phyloP scores from a whole-genome alignment of 2,329 filamentous ascomycete species.

The Pseudonectria foliicola region DNA sequence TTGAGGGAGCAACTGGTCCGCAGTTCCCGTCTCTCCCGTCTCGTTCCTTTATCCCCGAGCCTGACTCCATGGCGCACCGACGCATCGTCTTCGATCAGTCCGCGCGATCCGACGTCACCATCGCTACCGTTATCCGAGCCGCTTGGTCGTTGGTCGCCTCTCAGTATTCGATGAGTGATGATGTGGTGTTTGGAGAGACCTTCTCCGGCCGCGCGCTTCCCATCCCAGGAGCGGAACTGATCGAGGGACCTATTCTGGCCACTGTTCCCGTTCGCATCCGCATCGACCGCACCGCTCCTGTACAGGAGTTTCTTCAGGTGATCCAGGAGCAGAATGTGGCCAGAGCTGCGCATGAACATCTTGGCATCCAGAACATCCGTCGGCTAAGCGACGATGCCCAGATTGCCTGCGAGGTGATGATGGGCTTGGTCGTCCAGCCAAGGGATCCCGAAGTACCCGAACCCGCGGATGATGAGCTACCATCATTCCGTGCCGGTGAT shows the following conservation, averaged over 20 bases:
- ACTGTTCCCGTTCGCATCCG: conserved; percentile 19
- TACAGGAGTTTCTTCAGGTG: conserved; percentile 16
- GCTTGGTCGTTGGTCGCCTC: conserved; percentile 24
- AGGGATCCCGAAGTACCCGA: conserved; percentile 25
- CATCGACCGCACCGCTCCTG: conserved; percentile 14
- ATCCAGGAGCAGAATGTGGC: conserved; percentile 23
- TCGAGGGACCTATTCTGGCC: conserved; percentile 24
- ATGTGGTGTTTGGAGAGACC: conserved; percentile 24
- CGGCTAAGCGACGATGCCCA: conserved; percentile 41
- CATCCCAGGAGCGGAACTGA: conserved; percentile 21
- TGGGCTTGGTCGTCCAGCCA: conserved; percentile 41
- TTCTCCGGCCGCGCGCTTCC: conserved; percentile 23
- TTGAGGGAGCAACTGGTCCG: conserved; percentile 16
- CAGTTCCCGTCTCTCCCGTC: conserved; percentile 19
- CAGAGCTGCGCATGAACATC: conserved; percentile 22
- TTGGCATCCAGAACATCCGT: conserved; percentile 30
- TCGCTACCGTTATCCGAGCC: conserved; percentile 18
- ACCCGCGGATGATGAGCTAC: conserved; percentile 20
- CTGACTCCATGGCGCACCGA: conserved; percentile 12
- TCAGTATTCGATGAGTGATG: conserved; percentile 20
- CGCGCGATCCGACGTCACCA: conserved; percentile 13
- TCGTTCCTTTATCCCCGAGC: conserved; percentile 17
- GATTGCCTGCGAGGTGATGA: conserved; percentile 48
- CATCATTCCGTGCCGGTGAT: conserved; percentile 43
- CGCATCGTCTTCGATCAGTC: conserved; percentile 14